Conservation (phyloP, 2,329 filamentous ascomycete species). For the Blastomyces emzantsi region DNA sequence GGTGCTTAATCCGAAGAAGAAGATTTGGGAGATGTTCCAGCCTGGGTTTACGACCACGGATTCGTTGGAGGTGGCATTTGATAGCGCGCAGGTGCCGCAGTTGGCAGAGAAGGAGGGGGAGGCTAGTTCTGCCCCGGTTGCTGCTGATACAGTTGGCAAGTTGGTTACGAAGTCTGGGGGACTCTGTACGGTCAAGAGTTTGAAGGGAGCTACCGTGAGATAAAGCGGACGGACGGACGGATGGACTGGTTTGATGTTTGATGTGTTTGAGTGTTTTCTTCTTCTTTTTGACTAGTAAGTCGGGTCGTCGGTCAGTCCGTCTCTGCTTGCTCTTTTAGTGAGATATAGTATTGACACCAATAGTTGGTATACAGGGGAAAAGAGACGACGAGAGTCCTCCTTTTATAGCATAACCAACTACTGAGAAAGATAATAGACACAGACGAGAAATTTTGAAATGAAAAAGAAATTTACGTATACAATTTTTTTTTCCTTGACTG, state of each 20-base stretch:
- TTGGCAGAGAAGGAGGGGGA: conserved; percentile 52
- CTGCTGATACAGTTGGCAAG: conserved; percentile 48
- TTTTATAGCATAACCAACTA: background rate
- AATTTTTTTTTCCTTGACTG: background rate
- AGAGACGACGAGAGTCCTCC: background rate
- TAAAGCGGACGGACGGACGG: conserved; percentile 46
- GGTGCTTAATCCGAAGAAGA: conserved; percentile 97
- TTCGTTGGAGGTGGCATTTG: conserved; percentile 72
- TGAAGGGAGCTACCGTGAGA: conserved; percentile 74
- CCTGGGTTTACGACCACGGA: conserved; percentile 90
- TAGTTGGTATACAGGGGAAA: background rate
- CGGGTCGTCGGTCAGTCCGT: background rate
- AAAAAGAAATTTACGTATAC: background rate
- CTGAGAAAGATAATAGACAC: background rate
- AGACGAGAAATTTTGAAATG: background rate
- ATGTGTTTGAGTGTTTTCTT: background rate
- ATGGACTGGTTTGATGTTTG: background rate
- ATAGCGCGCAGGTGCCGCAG: conserved; percentile 66
- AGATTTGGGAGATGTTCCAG: conserved; percentile 96
- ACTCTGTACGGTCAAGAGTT: conserved; percentile 69
- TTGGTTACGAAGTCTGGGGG: conserved; percentile 70
- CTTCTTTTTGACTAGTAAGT: background rate
- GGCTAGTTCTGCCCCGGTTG: conserved; percentile 39
- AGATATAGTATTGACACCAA: background rate
- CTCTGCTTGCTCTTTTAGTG: background rate